Conservation (phyloP, 1,284 basidiomycete genomes). For the Moesziomyces globuligerus region DNA sequence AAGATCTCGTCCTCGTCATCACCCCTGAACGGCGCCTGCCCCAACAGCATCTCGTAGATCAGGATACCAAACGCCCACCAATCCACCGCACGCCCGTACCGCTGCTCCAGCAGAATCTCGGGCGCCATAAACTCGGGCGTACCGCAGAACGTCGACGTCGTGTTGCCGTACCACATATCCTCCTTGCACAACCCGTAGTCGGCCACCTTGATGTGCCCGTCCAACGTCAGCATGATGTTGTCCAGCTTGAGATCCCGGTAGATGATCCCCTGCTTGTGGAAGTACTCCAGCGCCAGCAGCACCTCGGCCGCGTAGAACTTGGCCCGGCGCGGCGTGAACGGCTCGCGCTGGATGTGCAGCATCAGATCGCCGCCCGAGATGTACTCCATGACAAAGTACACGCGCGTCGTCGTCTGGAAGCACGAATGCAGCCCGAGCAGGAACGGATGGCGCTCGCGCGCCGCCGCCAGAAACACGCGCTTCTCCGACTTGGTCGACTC, state of each 20-base stretch:
- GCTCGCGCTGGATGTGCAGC: constrained; percentile 83
- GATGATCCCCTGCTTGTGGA: constrained; percentile 97
- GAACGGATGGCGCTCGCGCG: constrained; percentile 96
- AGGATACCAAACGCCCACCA: constrained; percentile 99
- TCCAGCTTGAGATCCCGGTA: constrained; percentile 89
- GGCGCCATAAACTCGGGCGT: constrained; percentile 99
- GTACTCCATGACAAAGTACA: constrained; percentile 83
- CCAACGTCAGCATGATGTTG: constrained; percentile 95
- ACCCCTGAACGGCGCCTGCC: constrained; percentile 98
- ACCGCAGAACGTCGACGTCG: constrained; percentile 99
- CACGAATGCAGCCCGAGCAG: constrained; percentile 95
- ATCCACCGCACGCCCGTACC: constrained; percentile 96
- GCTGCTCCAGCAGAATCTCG: constrained; percentile 97
- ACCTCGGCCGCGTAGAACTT: constrained; percentile 99
- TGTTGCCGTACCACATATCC: constrained; percentile 96
- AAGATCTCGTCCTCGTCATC: constrained; percentile 99
- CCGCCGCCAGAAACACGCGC: constrained; percentile 95
- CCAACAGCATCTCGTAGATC: constrained; percentile 98
- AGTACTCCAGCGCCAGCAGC: constrained; percentile 93
- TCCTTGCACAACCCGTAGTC: constrained; percentile 99
- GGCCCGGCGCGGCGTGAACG: constrained; percentile 83
- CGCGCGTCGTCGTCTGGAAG: constrained; percentile 99
- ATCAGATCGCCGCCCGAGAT: constrained; percentile 82
- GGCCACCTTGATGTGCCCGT: constrained; percentile 98
- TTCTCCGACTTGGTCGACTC: constrained; percentile 99